Evolutionary conservation across 116 monocot species (phyloP), one percentile per base, ranked within the genome.

Genomic region (Thalassia testudinum): DNA sequence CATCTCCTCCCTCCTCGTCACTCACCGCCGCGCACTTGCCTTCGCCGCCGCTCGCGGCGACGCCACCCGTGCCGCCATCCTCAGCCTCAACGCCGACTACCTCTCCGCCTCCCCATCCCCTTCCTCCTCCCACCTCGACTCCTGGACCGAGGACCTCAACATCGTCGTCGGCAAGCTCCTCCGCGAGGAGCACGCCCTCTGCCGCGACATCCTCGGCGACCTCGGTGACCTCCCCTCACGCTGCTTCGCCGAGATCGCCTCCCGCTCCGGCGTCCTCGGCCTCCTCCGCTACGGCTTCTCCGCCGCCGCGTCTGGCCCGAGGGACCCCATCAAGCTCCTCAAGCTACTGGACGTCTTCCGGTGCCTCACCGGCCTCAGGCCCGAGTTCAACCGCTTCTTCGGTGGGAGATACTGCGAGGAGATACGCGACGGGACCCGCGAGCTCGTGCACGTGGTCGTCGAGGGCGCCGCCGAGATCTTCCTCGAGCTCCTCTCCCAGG

Each of bases 271-370:
- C 5, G 72, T 89, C 24, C 65, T 80, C 1, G 66, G 70, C 16
- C 80, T 89, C 64, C 73, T 89, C 26, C 58, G 54, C 53, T 89
- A 83, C 24, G 83, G 79, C 27, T 62, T 49, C 27, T 66, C 74
- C 0, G 77, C 83, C 3, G 30, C 79, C 10, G 83, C 79, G 53
- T n/a, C n/a, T n/a, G 66, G 75, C 60, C 77, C 69, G 80, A 89
- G 83, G 69, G 83, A 89, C 45, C 83, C 89, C 16, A 80, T 89
- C 57, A 89, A 89, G 83, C n/a, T n/a, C n/a, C n/a, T n/a, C n/a
- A n/a, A n/a, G n/a, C n/a, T n/a, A n/a, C n/a, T n/a, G n/a, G n/a
- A 83, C 43, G 72, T 89, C 21, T 89, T 89, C 54, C 47, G 64
- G 13, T 62, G 77, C 6, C 55, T 89, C 55, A 79, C 77, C 49